Percentiles rank a stretch among this genome's conserved stretches.
These are phyloP conservation scores for Eucalyptus curtisii DNA, from an alignment of 345 rosid species.

Conservation along the genomic window DNA sequence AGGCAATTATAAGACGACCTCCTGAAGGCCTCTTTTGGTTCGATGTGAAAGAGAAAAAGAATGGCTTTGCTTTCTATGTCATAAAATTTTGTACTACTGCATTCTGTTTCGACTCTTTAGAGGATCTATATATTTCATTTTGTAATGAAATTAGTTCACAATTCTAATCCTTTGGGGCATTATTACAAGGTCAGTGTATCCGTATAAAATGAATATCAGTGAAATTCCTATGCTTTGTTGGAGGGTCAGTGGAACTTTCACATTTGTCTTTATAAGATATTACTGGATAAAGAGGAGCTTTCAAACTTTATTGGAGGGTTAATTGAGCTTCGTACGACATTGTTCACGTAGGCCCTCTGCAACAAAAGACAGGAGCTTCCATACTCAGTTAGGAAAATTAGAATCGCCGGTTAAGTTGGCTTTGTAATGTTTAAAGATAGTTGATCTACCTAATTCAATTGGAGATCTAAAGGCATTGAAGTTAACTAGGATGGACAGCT, in stretches of 20 bases:
- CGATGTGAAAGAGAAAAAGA: not conserved
- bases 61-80: not conserved
- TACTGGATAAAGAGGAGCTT: not conserved
- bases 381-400: not conserved
- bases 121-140: not conserved
- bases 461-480: not conserved
- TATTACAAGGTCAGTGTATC: too few species aligned
- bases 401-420: not conserved
- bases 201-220: too few species aligned
- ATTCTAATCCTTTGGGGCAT: too few species aligned
- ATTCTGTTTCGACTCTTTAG: not conserved
- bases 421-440: not conserved
- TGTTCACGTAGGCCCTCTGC: not conserved
- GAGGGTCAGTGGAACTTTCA: not conserved
- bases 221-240: too few species aligned
- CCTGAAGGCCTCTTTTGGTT: not conserved
- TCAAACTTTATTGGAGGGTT: too few species aligned
- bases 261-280: not conserved
- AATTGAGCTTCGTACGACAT: too few species aligned
- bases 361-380: not conserved
- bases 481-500: not conserved
- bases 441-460: not conserved
- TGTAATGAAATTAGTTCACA: too few species aligned
- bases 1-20: not conserved
- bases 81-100: not conserved